phyloP scores from a whole-genome alignment of 225 moss, liverwort and hornwort species.

The Bryoerythrophyllum caledonicum region DNA sequence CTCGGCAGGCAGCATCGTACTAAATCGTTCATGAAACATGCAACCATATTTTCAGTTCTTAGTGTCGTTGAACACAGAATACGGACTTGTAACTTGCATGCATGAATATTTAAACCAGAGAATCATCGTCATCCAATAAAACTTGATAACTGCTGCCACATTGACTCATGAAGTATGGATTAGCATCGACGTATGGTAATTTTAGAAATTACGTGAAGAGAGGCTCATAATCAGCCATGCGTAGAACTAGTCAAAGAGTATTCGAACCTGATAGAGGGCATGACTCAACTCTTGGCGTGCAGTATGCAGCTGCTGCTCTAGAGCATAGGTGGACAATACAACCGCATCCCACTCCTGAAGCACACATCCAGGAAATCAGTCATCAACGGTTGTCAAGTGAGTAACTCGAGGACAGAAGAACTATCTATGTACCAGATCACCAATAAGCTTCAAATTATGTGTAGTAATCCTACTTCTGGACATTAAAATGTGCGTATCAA shows the following conservation, averaged over 20 bases:
- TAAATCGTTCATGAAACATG: constrained; percentile 27
- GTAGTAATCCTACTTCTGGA: background rate
- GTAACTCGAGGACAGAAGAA: constrained; percentile 1
- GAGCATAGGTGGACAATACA: constrained; percentile 86
- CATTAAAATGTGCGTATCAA: background rate
- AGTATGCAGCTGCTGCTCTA: constrained; percentile 95
- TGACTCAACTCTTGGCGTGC: constrained; percentile 98
- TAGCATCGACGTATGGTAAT: background rate
- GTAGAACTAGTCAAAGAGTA: background rate
- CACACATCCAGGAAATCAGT: constrained; percentile 13
- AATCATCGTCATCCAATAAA: background rate
- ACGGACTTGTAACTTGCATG: background rate
- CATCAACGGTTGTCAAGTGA: constrained; percentile 5
- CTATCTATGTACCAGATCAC: background rate
- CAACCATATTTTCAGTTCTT: background rate
- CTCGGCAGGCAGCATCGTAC: constrained; percentile 99
- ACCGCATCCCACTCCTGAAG: constrained; percentile 96
- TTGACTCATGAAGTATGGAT: background rate
- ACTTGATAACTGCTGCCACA: background rate
- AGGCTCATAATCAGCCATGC: constrained; percentile 2
- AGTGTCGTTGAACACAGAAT: background rate
- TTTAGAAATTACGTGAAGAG: background rate
- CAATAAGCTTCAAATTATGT: background rate
- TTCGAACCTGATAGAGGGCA: constrained; percentile 88
- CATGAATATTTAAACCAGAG: background rate